Percentiles rank a stretch among this genome's conserved stretches.
Conservation (phyloP, 805 yeast genomes). For the Kregervanrija pseudodelftensis region DNA sequence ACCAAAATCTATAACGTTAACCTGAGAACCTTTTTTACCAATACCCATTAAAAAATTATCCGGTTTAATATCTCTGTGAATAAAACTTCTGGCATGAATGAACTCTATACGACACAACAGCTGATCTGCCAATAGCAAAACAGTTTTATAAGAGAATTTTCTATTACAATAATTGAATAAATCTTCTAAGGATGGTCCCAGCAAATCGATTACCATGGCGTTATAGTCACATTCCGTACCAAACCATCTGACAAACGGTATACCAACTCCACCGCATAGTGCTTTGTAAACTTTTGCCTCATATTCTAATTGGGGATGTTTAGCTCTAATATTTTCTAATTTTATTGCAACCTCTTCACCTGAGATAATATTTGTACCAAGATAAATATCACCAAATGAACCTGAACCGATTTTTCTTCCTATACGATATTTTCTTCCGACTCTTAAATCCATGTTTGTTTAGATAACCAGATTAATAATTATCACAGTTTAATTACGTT, state of each 20-base stretch:
- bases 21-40: constrained; percentile 91
- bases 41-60: constrained; percentile 84
- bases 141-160: constrained; percentile 89
- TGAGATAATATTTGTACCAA: constrained; percentile 86
- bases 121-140: constrained; percentile 87
- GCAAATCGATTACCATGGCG: constrained; percentile 92
- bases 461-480: not conserved
- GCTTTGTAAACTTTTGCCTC: constrained; percentile 96
- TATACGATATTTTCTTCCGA: constrained; percentile 89
- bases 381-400: constrained; percentile 93
- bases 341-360: constrained; percentile 98
- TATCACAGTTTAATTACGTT: no score
- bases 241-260: constrained; percentile 94
- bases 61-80: constrained; percentile 79
- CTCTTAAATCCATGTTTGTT: constrained; percentile 56
- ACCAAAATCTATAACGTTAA: constrained; percentile 90
- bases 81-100: constrained; percentile 89
- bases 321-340: constrained; percentile 80
- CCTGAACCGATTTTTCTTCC: constrained; percentile 97
- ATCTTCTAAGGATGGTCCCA: constrained; percentile 95
- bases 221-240: constrained; percentile 95
- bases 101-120: constrained; percentile 90
- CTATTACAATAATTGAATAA: constrained; percentile 93
- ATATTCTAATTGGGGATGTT: constrained; percentile 94
- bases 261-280: constrained; percentile 92